Evolutionary conservation across 1,284 basidiomycete genomes (phyloP).

Genomic region (Trichosporon sp.): DNA sequence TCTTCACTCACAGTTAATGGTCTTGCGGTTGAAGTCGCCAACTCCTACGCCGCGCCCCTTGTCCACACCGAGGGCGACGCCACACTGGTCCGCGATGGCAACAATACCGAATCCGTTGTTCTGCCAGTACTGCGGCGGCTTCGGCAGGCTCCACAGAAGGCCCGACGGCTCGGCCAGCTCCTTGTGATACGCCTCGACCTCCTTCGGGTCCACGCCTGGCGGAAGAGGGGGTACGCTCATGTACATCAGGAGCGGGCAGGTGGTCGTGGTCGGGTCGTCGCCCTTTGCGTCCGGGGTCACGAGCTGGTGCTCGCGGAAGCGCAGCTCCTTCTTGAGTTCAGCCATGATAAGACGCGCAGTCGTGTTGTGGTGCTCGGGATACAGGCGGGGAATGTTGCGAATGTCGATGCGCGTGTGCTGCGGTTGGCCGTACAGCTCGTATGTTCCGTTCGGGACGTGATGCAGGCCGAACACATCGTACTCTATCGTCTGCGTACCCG

Average conservation of each 20-base stretch:
- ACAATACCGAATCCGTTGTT: conserved; percentile 62
- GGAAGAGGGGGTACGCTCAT: conserved; percentile 52
- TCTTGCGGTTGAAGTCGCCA: conserved; percentile 71
- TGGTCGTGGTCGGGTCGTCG: conserved; percentile 36
- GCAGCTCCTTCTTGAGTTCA: conserved; percentile 61
- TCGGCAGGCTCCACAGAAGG: conserved; percentile 38
- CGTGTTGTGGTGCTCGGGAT: conserved; percentile 57
- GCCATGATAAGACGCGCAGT: conserved; percentile 67
- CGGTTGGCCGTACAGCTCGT: conserved; percentile 72
- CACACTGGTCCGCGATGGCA: conserved; percentile 75
- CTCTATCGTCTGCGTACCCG: conserved; percentile 23
- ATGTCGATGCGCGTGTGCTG: conserved; percentile 58
- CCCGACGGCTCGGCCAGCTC: conserved; percentile 52
- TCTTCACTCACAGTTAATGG: conserved; percentile 68
- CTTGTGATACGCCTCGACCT: conserved; percentile 44
- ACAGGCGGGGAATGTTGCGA: conserved; percentile 68
- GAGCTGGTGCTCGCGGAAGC: conserved; percentile 39
- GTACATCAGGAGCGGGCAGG: conserved; percentile 50
- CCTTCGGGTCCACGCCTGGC: conserved; percentile 30
- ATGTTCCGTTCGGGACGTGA: conserved; percentile 72
- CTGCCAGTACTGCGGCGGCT: conserved; percentile 49
- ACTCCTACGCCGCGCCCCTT: conserved; percentile 68
- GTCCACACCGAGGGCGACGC: conserved; percentile 68
- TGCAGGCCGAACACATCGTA: conserved; percentile 66
- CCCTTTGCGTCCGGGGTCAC: conserved; percentile 40